These are phyloP conservation scores for Cubamyces sp. DNA, from an alignment of 768 basidiomycete species.

Conservation along the genomic window DNA sequence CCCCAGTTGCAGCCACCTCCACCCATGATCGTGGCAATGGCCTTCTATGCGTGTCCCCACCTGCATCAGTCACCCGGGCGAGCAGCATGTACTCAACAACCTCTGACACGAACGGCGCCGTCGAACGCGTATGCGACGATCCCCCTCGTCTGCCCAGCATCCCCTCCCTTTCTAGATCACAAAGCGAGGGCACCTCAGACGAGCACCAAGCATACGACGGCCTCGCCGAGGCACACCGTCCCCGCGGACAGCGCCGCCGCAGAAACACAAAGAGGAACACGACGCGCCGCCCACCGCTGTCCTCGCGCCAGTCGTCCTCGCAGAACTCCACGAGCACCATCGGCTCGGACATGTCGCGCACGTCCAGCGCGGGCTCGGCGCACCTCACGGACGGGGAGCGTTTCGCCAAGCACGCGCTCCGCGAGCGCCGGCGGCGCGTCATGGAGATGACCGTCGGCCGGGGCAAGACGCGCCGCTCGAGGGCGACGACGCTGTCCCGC, in stretches of 20 bases:
- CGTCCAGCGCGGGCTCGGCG: constrained; percentile 25
- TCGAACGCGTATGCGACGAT: constrained; percentile 3
- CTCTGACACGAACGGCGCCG: background rate
- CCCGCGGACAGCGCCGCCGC: background rate
- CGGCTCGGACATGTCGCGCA: constrained; percentile 33
- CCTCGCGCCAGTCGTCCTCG: constrained; percentile 24
- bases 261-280: constrained; percentile 7
- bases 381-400: constrained; percentile 32
- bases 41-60: background rate
- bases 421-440: constrained; percentile 27
- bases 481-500: constrained; percentile 20
- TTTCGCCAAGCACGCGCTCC: constrained; percentile 29
- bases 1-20: constrained; percentile 7
- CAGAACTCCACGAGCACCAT: constrained; percentile 23
- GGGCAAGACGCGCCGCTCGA: constrained; percentile 8
- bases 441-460: constrained; percentile 26
- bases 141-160: constrained; percentile 25
- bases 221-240: background rate
- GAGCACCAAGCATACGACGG: background rate
- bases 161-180: background rate
- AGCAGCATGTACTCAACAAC: constrained; percentile 27
- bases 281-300: constrained; percentile 12
- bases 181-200: background rate
- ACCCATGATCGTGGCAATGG: background rate
- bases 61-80: background rate